Conservation (phyloP, 768 basidiomycete genomes). For the Ramaria rubella region DNA sequence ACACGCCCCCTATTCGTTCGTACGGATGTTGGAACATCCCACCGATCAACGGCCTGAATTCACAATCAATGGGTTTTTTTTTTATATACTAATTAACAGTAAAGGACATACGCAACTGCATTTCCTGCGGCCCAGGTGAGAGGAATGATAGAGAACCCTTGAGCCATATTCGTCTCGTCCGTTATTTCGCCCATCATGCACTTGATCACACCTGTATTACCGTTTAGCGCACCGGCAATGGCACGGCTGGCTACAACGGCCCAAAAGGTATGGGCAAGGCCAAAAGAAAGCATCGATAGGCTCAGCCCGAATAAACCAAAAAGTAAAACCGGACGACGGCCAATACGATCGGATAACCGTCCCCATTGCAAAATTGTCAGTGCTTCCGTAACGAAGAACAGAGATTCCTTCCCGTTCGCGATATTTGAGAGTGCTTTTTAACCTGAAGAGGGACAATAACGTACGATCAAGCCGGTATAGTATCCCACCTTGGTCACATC, state of each 20-base stretch:
- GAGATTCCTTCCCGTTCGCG: no score
- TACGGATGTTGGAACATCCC: conserved; percentile 59
- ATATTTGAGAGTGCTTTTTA: background rate
- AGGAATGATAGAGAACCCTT: conserved; percentile 65
- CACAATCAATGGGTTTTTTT: background rate
- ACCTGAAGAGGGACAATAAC: conserved; percentile 15
- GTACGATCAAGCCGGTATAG: conserved; percentile 56
- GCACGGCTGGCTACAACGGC: conserved; percentile 52
- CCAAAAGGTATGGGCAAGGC: conserved; percentile 36
- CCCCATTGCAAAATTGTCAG: conserved; percentile 40
- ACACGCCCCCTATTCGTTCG: conserved; percentile 57
- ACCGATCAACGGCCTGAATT: conserved; percentile 56
- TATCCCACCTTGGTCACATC: conserved; percentile 61
- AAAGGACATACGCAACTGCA: conserved; percentile 41
- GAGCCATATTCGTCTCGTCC: conserved; percentile 60
- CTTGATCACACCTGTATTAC: conserved; percentile 71
- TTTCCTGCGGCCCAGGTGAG: conserved; percentile 40
- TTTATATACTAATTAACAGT: conserved; percentile 36
- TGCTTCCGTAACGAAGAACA: conserved; percentile 39
- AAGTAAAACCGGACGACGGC: conserved; percentile 38
- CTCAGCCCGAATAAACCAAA: conserved; percentile 37
- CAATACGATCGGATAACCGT: conserved; percentile 36
- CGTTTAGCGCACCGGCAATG: conserved; percentile 67
- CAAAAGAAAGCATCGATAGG: conserved; percentile 36
- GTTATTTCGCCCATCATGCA: conserved; percentile 63